phyloP scores from a whole-genome alignment of 306 rosid species.

The Lagenaria siceraria region DNA sequence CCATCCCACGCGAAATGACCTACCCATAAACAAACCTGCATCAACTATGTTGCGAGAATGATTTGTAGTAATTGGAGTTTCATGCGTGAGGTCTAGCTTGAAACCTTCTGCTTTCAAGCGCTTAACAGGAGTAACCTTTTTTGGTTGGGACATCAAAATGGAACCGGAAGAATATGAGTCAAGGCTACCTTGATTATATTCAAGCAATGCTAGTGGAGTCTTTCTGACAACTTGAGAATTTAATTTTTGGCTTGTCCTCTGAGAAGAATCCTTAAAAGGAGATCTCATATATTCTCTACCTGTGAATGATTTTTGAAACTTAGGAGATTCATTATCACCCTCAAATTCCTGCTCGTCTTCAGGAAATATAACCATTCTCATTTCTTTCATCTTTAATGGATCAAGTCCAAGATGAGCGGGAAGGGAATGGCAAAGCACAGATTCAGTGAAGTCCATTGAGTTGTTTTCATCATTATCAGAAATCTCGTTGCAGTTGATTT shows the following conservation, averaged over 20 bases:
- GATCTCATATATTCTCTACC: constrained; percentile 40
- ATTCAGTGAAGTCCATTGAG: constrained; percentile 23
- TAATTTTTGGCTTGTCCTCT: constrained; percentile 25
- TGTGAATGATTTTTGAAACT: constrained; percentile 24
- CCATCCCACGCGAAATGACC: constrained; percentile 96
- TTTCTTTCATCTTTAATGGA: constrained; percentile 80
- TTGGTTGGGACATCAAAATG: constrained; percentile 75
- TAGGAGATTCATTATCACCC: constrained; percentile 19
- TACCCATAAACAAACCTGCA: constrained; percentile 94
- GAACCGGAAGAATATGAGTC: constrained; percentile 59
- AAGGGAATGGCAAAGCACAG: constrained; percentile 76
- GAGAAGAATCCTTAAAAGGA: constrained; percentile 37
- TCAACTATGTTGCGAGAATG: constrained; percentile 70
- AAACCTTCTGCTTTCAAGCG: constrained; percentile 59
- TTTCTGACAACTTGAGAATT: constrained; percentile 56
- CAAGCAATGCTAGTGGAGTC: constrained; percentile 79
- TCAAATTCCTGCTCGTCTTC: constrained; percentile 39
- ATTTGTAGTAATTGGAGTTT: constrained; percentile 49
- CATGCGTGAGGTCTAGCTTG: constrained; percentile 54
- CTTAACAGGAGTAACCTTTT: constrained; percentile 44
- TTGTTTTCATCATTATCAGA: constrained; percentile 43
- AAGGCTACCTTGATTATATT: constrained; percentile 64
- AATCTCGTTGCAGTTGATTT: constrained; percentile 28
- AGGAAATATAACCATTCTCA: constrained; percentile 83
- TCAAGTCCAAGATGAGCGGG: constrained; percentile 96